A percentile compares a stretch with the other conserved stretches of the same genome.
Evolutionary conservation across 78 protist species (phyloP).

Genomic region (Carpediemonas membranifera): DNA sequence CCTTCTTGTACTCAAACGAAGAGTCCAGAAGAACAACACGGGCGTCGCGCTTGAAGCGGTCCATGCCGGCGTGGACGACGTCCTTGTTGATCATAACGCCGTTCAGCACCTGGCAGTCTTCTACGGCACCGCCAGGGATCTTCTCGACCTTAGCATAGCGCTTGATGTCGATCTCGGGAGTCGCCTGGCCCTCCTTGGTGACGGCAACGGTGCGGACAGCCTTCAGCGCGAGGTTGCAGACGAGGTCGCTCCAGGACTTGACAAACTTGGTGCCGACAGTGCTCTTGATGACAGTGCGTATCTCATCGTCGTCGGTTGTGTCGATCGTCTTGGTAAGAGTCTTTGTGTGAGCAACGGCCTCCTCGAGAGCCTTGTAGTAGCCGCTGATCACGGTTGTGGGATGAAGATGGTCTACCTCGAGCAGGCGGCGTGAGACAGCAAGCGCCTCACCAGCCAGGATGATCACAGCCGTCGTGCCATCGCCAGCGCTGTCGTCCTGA

Average conservation of each 20-base stretch:
- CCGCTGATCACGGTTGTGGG: conserved; percentile 72
- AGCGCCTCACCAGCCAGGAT: conserved; percentile 81
- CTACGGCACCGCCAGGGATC: conserved; percentile 95
- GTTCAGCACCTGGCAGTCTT: conserved; percentile 73
- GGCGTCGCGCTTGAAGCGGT: conserved; percentile 82
- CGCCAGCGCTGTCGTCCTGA: conserved; percentile 89
- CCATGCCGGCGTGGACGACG: conserved; percentile 86
- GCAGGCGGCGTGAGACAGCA: conserved; percentile 55
- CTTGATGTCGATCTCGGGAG: conserved; percentile 85
- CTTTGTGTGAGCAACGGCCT: conserved; percentile 57
- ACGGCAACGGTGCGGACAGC: conserved; percentile 75
- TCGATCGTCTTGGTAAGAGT: conserved; percentile 56
- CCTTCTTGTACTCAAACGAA: conserved; percentile 96
- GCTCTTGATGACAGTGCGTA: conserved; percentile 12
- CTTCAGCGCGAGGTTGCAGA: conserved; percentile 82
- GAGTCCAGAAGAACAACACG: conserved; percentile 89
- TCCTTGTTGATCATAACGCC: conserved; percentile 98
- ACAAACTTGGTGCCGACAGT: conserved; percentile 44
- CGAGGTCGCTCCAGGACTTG: conserved; percentile 51
- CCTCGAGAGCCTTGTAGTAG: conserved; percentile 68
- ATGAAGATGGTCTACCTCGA: conserved; percentile 72
- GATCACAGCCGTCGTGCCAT: conserved; percentile 94
- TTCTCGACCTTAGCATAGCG: conserved; percentile 87
- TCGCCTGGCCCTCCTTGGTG: conserved; percentile 34
- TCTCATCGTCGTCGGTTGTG: conserved; percentile 37